Conservation (phyloP, 768 basidiomycete genomes). For the Coprinellus micaceus region DNA sequence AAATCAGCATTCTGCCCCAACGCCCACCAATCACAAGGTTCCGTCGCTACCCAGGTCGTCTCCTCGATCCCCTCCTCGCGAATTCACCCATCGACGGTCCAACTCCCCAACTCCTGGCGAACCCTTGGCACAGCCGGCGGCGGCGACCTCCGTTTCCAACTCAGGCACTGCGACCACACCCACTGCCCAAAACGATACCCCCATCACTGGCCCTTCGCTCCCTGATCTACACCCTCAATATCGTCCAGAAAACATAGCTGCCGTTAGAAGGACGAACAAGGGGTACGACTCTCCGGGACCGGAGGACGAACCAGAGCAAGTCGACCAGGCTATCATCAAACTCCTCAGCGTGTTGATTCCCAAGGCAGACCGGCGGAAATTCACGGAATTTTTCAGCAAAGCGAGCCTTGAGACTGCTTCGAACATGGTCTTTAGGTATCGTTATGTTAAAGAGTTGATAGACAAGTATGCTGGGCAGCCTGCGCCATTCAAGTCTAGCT, state of each 20-base stretch:
- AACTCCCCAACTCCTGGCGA: slow-evolving; percentile 8
- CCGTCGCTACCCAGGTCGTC: too few species aligned
- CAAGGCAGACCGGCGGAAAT: slow-evolving; percentile 35
- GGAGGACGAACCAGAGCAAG: slow-evolving; percentile 35
- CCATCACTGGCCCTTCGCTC: neutral
- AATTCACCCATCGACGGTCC: neutral
- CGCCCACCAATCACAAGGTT: too few species aligned
- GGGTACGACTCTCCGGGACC: slow-evolving; percentile 28
- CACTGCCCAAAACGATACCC: too few species aligned
- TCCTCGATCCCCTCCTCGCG: neutral
- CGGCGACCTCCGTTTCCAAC: too few species aligned
- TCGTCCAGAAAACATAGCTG: neutral
- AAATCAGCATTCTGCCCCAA: too few species aligned
- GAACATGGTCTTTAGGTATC: slow-evolving; percentile 46
- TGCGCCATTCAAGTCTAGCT: slow-evolving; percentile 36
- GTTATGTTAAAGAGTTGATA: slow-evolving; percentile 48
- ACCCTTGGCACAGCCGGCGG: too few species aligned
- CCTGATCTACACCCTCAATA: neutral
- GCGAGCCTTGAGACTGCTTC: slow-evolving; percentile 32
- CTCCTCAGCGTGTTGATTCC: slow-evolving; percentile 43
- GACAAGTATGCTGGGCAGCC: slow-evolving; percentile 40
- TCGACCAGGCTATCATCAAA: slow-evolving; percentile 38
- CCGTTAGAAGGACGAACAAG: neutral
- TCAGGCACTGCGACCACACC: too few species aligned
- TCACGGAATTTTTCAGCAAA: slow-evolving; percentile 40